Evolutionary conservation across 2,329 filamentous ascomycete species (phyloP).

Genomic region (Neonectria sp.): DNA sequence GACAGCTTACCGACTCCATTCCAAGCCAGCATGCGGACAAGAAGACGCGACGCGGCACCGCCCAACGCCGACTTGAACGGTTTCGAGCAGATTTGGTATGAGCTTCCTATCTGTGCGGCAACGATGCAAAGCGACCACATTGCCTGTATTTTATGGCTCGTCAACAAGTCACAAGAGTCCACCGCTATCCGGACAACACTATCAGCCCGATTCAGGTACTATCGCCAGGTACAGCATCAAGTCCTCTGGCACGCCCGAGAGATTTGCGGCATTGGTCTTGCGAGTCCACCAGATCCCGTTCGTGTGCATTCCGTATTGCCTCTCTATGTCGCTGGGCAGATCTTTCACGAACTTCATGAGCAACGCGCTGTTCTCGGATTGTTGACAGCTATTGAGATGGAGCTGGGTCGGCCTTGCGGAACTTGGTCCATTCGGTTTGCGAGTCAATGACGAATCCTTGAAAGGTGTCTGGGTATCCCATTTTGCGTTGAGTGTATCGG

Average conservation of each 20-base stretch:
- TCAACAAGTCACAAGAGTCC: constrained; percentile 59
- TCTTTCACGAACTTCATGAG: constrained; percentile 64
- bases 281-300: constrained; percentile 36
- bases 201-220: constrained; percentile 34
- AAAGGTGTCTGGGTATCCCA: constrained; percentile 63
- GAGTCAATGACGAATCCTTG: constrained; percentile 60
- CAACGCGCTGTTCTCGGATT: constrained; percentile 69
- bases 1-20: constrained; percentile 37
- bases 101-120: constrained; percentile 73
- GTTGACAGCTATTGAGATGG: constrained; percentile 71
- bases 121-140: constrained; percentile 78
- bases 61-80: background rate
- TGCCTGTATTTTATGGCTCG: constrained; percentile 72
- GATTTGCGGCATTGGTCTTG: constrained; percentile 40
- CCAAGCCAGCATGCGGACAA: constrained; percentile 29
- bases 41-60: background rate
- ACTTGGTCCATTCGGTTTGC: constrained; percentile 59
- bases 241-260: constrained; percentile 37
- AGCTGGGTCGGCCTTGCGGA: constrained; percentile 64
- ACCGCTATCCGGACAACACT: constrained; percentile 41
- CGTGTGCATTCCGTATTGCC: constrained; percentile 41
- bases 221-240: constrained; percentile 32
- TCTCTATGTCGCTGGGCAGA: constrained; percentile 40
- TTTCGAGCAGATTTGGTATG: constrained; percentile 74
- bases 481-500: constrained; percentile 36